A percentile compares a stretch with the other conserved stretches of the same genome.
These are phyloP conservation scores for Phenoliferia sp. DNA, from an alignment of 1,284 basidiomycete genomes.

Conservation along the genomic window DNA sequence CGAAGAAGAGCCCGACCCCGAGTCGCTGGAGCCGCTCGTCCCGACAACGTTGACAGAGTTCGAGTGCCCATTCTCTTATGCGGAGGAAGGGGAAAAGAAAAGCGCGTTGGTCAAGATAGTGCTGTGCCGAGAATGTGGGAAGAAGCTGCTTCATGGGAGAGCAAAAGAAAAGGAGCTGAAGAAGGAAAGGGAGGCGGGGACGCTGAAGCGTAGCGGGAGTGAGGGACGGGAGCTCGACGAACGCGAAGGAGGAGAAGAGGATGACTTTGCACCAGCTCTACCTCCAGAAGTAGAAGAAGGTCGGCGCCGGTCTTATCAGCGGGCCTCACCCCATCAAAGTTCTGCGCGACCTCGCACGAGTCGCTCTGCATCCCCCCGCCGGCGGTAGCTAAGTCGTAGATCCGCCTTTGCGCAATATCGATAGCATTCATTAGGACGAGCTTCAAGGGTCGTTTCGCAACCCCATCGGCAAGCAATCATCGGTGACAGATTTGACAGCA, in stretches of 20 bases:
- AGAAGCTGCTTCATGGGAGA: conserved; percentile 73
- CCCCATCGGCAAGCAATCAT: too few species aligned
- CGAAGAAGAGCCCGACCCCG: conserved; percentile 51
- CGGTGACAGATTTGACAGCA: too few species aligned
- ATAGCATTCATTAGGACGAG: too few species aligned
- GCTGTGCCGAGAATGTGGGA: conserved; percentile 67
- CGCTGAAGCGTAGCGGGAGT: background rate
- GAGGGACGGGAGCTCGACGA: background rate
- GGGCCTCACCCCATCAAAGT: background rate
- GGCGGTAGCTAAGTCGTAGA: background rate
- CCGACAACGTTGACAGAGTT: conserved; percentile 42
- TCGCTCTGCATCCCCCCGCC: background rate
- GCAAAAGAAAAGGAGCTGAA: conserved; percentile 47
- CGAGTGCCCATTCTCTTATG: conserved; percentile 82
- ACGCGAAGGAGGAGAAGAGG: background rate
- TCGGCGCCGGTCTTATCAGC: background rate
- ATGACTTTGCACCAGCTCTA: background rate
- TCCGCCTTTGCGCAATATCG: too few species aligned
- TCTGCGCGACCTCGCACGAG: background rate
- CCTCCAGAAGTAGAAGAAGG: conserved; percentile 2
- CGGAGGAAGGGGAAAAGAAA: conserved; percentile 67
- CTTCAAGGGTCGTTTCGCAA: too few species aligned
- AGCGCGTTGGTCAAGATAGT: conserved; percentile 83
- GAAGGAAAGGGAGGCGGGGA: background rate
- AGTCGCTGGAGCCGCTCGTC: conserved; percentile 30